A percentile compares a stretch with the other conserved stretches of the same genome.
These are phyloP conservation scores for Plasmodium inui DNA, from an alignment of 169 alveolate genomes.

Conservation along the genomic window DNA sequence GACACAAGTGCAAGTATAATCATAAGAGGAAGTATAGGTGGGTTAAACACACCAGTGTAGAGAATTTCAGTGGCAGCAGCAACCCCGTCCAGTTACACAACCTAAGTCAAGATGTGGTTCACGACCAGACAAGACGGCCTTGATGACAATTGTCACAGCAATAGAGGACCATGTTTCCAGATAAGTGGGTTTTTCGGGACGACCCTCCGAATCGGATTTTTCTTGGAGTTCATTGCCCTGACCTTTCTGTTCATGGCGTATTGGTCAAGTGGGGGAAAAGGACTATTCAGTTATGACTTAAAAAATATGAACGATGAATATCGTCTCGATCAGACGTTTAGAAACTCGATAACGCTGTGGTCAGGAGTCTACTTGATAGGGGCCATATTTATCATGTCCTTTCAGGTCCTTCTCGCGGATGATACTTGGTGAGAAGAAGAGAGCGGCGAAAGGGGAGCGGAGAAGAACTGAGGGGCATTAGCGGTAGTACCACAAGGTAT, in stretches of 20 bases:
- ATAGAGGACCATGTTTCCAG: constrained; percentile 90
- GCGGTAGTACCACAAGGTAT: background rate
- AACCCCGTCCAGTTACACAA: background rate
- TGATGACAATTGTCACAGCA: constrained; percentile 89
- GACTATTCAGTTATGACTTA: constrained; percentile 89
- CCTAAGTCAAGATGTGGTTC: constrained; percentile 85
- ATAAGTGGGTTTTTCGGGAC: constrained; percentile 83
- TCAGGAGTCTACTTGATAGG: constrained; percentile 90
- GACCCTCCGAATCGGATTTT: constrained; percentile 87
- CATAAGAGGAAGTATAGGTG: background rate
- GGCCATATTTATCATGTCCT: constrained; percentile 89
- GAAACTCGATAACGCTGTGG: constrained; percentile 82
- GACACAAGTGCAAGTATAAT: background rate
- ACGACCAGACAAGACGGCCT: constrained; percentile 92
- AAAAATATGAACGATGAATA: constrained; percentile 87
- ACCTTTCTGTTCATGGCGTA: constrained; percentile 86
- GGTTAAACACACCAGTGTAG: background rate
- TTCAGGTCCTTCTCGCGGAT: constrained; percentile 93
- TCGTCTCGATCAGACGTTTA: constrained; percentile 86
- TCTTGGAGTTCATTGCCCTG: constrained; percentile 86
- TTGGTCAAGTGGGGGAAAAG: constrained; percentile 89
- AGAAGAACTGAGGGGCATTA: background rate
- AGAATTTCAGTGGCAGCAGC: background rate
- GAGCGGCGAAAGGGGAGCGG: background rate
- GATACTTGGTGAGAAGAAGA: constrained; percentile 87